A percentile compares a stretch with the other conserved stretches of the same genome.
These are phyloP conservation scores for Rhodotorula graminis DNA, from an alignment of 768 basidiomycete genomes.

Conservation along the genomic window DNA sequence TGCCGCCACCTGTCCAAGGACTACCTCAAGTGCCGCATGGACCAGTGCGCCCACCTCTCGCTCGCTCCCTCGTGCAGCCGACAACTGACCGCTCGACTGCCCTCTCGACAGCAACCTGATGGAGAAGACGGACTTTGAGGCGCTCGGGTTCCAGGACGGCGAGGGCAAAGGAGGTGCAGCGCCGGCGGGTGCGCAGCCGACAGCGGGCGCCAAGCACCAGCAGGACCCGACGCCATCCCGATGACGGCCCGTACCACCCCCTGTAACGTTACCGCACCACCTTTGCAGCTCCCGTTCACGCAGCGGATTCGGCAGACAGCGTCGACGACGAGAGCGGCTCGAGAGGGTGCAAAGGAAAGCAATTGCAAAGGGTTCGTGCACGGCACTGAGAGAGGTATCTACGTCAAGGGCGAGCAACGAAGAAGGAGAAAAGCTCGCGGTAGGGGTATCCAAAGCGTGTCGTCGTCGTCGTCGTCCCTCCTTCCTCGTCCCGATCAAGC, in stretches of 20 bases:
- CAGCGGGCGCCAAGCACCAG: conserved; percentile 22
- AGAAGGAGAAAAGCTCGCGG: too few species aligned
- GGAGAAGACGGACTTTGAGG: conserved; percentile 47
- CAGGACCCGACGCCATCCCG: background rate
- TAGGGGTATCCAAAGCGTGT: too few species aligned
- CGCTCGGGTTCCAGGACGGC: conserved; percentile 45
- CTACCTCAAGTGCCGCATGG: conserved; percentile 51
- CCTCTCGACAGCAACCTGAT: conserved; percentile 45
- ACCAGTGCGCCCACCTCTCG: conserved; percentile 44
- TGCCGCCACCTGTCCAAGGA: conserved; percentile 48
- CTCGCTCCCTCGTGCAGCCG: background rate
- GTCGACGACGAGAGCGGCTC: too few species aligned
- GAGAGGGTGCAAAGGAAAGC: too few species aligned
- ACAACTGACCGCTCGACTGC: background rate
- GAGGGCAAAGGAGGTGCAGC: background rate
- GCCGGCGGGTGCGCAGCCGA: conserved; percentile 1
- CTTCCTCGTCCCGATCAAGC: too few species aligned
- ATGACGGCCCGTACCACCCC: background rate
- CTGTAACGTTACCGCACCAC: too few species aligned
- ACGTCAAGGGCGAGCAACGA: too few species aligned
- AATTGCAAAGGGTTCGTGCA: too few species aligned
- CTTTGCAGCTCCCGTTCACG: too few species aligned
- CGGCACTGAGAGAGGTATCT: too few species aligned
- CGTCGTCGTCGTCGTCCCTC: too few species aligned
- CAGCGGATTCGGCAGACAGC: too few species aligned